A percentile compares a stretch with the other conserved stretches of the same genome.
phyloP scores from a whole-genome alignment of 805 yeast genomes.

The Metschnikowia colocasiae region DNA sequence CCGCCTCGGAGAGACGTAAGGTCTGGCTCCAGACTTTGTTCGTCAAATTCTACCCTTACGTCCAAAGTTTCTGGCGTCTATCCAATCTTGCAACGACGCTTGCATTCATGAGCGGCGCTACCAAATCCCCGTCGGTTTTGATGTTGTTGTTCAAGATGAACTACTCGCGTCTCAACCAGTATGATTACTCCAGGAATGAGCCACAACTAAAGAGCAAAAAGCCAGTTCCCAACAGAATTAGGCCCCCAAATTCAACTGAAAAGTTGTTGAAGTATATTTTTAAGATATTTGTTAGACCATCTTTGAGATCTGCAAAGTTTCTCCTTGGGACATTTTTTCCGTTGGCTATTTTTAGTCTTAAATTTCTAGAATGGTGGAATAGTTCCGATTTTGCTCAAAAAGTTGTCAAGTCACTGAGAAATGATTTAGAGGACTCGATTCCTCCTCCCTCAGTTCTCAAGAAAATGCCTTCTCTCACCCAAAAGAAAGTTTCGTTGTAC shows the following conservation, averaged over 20 bases:
- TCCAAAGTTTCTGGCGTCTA: constrained; percentile 45
- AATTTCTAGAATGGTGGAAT: constrained; percentile 93
- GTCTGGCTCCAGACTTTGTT: constrained; percentile 39
- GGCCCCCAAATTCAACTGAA: constrained; percentile 43
- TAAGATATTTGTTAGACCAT: constrained; percentile 23
- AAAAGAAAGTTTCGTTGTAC: constrained; percentile 21
- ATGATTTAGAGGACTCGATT: constrained; percentile 43
- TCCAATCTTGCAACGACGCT: constrained; percentile 57
- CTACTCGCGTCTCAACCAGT: constrained; percentile 57
- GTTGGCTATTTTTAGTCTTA: constrained; percentile 71
- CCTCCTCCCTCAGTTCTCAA: constrained; percentile 44
- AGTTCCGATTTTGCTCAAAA: constrained; percentile 66
- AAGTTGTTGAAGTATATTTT: constrained; percentile 25
- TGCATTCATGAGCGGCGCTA: constrained; percentile 61
- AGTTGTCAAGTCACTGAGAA: constrained; percentile 47
- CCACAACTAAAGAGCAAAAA: constrained; percentile 12
- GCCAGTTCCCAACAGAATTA: constrained; percentile 24
- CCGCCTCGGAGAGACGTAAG: constrained; percentile 24
- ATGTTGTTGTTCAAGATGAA: constrained; percentile 61
- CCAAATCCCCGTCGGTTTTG: constrained; percentile 59
- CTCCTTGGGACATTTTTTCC: constrained; percentile 62
- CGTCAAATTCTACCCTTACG: constrained; percentile 58
- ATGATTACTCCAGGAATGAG: constrained; percentile 45
- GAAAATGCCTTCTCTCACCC: constrained; percentile 13
- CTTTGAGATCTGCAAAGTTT: constrained; percentile 30